Evolutionary conservation across 2,329 filamentous ascomycete species (phyloP), one percentile per base, ranked within the genome.

Genomic region (Sporothrix globosa): DNA sequence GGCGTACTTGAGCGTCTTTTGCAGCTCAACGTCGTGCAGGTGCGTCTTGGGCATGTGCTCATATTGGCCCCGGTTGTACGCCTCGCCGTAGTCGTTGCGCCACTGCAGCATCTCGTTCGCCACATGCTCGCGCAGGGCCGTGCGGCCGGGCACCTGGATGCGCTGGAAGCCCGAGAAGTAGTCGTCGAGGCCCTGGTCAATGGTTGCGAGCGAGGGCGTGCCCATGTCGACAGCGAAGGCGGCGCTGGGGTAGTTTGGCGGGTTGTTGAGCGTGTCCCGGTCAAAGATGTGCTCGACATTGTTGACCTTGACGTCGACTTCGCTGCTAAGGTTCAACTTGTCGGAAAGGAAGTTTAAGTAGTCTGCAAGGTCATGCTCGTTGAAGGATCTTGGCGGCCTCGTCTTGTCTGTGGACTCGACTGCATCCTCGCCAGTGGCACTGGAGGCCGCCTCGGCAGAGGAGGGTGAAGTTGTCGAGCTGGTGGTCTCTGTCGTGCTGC

Each of bases 341-440:
- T 73, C 72, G 21, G 73, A 74, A 4, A 79, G 73, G 14, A 74
- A 72, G 67, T 73, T 71, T 27, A 78, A 70, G 52, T 77, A 78
- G 7, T 63, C 56, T 11, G 73, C 72, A 10, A 69, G 17, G 19
- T 61, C 21, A 2, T 41, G 17, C 41, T 24, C 9, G n/a, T 30
- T 13, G 10, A 41, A 41, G 21, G 11, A 13, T n/a, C 3, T 19
- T 6, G 46, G 30, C 13, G 53, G 4, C 54, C 19, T 41, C 7
- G 19, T 4, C 19, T 58, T 17, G 5, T 61, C 21, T 4, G 7
- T 21, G 30, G 34, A 7, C 9, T 6, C 11, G 11, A 10, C 52
- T 5, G n/a, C 21, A 54, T 9, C 21, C 19, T 39, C 10, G 30
- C 19, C 7, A 21, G 48, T 50, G 48, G 48, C 6, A n/a, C 19